Percentiles rank a stretch among this genome's conserved stretches.
Evolutionary conservation across 2,329 filamentous ascomycete species (phyloP).

Genomic region (Chalara sp.): DNA sequence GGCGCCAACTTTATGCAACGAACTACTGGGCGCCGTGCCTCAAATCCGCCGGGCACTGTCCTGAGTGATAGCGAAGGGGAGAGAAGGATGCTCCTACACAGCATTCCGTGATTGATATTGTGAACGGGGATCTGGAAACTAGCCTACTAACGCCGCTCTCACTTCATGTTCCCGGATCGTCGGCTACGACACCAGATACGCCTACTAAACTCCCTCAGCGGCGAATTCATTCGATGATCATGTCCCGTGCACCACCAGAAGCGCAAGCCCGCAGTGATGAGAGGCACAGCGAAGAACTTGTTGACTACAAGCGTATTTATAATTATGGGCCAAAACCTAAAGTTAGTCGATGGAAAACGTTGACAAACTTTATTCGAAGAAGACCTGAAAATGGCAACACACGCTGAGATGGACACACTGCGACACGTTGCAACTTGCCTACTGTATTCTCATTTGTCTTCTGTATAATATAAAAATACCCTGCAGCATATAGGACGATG

Average conservation of each 20-base stretch:
- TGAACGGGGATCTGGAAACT: not conserved
- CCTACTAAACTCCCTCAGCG: slow-evolving; percentile 12
- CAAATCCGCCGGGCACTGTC: slow-evolving; percentile 15
- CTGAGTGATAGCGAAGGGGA: slow-evolving; percentile 23
- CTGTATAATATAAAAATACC: no score
- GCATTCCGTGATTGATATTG: slow-evolving; percentile 6
- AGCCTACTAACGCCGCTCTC: slow-evolving; percentile 4
- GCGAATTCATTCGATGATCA: slow-evolving; percentile 15
- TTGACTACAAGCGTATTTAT: no score
- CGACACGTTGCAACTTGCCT: no score
- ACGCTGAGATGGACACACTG: not conserved
- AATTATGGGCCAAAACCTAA: slow-evolving; percentile 11
- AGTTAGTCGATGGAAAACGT: slow-evolving; percentile 19
- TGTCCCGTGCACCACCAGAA: no score
- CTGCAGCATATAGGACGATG: no score
- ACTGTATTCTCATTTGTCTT: no score
- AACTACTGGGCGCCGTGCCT: slow-evolving; percentile 17
- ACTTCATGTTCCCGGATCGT: slow-evolving; percentile 8
- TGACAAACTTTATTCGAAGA: slow-evolving; percentile 21
- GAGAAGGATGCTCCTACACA: slow-evolving; percentile 5
- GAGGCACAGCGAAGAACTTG: no score
- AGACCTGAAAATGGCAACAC: not conserved
- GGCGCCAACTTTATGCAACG: slow-evolving; percentile 40
- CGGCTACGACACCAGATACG: slow-evolving; percentile 14
- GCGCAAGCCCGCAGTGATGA: no score